Evolutionary conservation across 169 alveolate species (phyloP), one percentile per base, ranked within the genome.

Genomic region (Eimeria praecox): DNA sequence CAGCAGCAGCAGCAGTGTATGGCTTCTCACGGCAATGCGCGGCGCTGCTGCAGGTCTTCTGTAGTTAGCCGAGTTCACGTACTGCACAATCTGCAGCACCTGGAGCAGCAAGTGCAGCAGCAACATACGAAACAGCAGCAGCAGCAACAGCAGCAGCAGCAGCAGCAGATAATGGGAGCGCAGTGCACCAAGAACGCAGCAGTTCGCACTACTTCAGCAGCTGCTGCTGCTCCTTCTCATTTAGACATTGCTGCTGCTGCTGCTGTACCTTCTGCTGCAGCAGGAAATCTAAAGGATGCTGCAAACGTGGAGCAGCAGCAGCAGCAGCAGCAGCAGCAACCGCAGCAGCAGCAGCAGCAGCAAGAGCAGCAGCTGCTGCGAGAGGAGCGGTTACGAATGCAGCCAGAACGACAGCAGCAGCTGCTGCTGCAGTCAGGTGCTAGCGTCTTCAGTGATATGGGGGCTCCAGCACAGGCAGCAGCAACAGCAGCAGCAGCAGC

Each of bases 341-440:
- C 22, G 14, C 54, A 16, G 24, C n/a, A 10, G 49, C 18, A 38
- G 20, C 87, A 77, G 87, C 87, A 77, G 87, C 87, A 77, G 62
- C 87, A 44, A 20, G 87, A 77, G 54, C 87, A 77, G 54, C 87
- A 77, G 87, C 87, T 42, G 59, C 87, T 44, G 64, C 87, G 54
- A 12, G 64, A 77, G 49, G 38, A 44, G 59, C 64, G 49, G 59
- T 62, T 44, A 62, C 59, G 87, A 30, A 38, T 77, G 87, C 87
- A 77, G 62, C 87, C 87, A 77, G 87, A 77, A 33, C 30, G 59
- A 33, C 87, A 77, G 87, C 87, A 77, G 59, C 87, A 77, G 62
- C 87, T 77, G 87, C 87, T 77, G 64, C 87, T 77, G 59, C 87
- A 77, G 54, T 77, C 87, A 27, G 87, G 87, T 14, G 87, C 87